Base-by-base conservation (phyloP, 192 early-diverging fungal species). In the Rhizophagus sp. region DNA sequence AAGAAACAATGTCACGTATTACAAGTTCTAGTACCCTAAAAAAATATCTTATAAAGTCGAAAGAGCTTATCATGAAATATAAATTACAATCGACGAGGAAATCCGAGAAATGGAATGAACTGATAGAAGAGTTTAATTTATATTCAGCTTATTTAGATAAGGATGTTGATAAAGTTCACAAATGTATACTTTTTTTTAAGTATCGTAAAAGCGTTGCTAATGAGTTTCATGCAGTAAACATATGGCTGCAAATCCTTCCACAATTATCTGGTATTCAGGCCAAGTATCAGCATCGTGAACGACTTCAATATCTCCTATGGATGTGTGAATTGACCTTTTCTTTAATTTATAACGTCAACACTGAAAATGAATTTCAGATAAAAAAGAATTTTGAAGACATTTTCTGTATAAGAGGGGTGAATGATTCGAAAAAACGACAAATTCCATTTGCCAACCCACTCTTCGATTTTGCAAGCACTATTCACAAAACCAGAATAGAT, bases 181-280 rank as follows among this genome's bases (percentile, higher is more conserved):
- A 62, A 10, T 33, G 6, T 13, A 50, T 75, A 19, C 50, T 34
- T 36, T 19, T 33, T 33, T 75, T 75, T 33, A 50, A 9, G 27
- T 2, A 27, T 15, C 25, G 27, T 19, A 12, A 75, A 19, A 15
- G 39, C 0, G 1, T 12, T 33, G 57, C 25, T 11, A 62, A 1
- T 3, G 73, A 75, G n/a, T 75, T 75, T 75, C 57, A 44, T 27
- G 73, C 73, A 33, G 7, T 75, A 36, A 61, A 22, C 19, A 62
- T 75, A 10, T 75, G 75, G 75, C 22, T 76, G 62, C 27, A 76
- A 17, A 39, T 76, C 11, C 44, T 47, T 30, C 22, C 62, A 15
- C 52, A n/a, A 70, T 30, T 22, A 76, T 41, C 47, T 27, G 13
- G 41, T 64, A 62, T 76, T 64, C 15, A 65, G 13, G 17, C 33